These are phyloP conservation scores for Mollisia scopiformis DNA, from an alignment of 2,329 filamentous ascomycete genomes.

Conservation along the genomic window DNA sequence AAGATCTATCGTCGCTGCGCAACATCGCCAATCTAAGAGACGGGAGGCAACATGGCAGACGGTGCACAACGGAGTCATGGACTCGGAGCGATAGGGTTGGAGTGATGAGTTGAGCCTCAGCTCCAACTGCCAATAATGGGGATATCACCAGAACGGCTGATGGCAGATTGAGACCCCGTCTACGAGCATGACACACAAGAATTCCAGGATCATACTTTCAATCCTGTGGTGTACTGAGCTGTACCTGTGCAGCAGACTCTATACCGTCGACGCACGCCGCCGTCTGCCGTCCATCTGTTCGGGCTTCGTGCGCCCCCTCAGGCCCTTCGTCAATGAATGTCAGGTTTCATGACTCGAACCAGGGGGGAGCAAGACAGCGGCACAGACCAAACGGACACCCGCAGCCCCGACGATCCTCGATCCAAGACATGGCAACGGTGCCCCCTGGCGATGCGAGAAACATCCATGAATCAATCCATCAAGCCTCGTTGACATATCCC, in stretches of 20 bases:
- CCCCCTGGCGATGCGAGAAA: conserved; percentile 11
- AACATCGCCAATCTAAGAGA: conserved; percentile 15
- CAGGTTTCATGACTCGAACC: conserved; percentile 26
- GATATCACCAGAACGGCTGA: conserved; percentile 6
- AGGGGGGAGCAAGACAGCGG: conserved; percentile 12
- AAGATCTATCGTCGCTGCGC: conserved; percentile 11
- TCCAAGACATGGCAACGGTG: not conserved
- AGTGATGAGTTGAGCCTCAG: not conserved
- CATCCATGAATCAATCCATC: too few species aligned
- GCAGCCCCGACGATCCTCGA: conserved; percentile 7
- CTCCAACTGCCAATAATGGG: not conserved
- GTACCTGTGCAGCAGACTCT: too few species aligned
- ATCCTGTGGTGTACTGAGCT: too few species aligned
- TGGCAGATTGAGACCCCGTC: not conserved
- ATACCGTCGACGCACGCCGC: conserved; percentile 11
- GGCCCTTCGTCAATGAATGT: conserved; percentile 16
- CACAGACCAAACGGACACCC: conserved; percentile 14
- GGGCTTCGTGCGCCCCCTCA: conserved; percentile 11
- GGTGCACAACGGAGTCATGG: not conserved
- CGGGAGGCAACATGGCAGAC: conserved; percentile 3
- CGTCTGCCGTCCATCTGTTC: conserved; percentile 6
- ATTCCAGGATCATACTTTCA: not conserved
- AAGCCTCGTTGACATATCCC: too few species aligned
- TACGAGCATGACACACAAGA: conserved; percentile 7
- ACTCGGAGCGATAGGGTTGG: not conserved